phyloP scores from a whole-genome alignment of 352 stramenopile species.

The Pythium aphanidermatum region DNA sequence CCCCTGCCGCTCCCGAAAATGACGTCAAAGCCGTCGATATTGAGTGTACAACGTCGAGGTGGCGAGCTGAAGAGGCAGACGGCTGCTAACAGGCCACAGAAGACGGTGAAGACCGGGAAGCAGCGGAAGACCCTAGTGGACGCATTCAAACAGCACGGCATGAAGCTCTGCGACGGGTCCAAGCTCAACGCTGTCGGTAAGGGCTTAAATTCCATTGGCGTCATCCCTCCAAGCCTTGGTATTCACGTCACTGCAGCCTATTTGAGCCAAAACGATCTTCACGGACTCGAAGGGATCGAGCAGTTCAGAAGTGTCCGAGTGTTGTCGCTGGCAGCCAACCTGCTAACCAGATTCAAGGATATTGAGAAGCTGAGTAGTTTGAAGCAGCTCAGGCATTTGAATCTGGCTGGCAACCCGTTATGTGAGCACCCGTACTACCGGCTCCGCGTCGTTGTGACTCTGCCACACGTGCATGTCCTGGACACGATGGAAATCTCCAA shows the following conservation, averaged over 20 bases:
- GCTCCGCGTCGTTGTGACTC: conserved; percentile 38
- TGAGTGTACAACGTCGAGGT: background rate
- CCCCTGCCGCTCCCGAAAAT: conserved; percentile 10
- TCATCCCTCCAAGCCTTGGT: conserved; percentile 36
- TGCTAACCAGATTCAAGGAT: conserved; percentile 36
- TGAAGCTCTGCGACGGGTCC: conserved; percentile 59
- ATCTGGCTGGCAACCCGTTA: conserved; percentile 68
- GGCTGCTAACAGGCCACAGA: background rate
- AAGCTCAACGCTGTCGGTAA: conserved; percentile 73
- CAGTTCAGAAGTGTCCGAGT: conserved; percentile 58
- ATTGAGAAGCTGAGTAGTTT: conserved; percentile 32
- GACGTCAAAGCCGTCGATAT: background rate
- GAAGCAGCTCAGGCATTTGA: conserved; percentile 48
- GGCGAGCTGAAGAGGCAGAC: background rate
- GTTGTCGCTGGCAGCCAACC: conserved; percentile 60
- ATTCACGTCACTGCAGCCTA: conserved; percentile 55
- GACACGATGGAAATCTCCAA: conserved; percentile 53
- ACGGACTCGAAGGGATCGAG: conserved; percentile 36
- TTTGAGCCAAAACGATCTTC: conserved; percentile 76
- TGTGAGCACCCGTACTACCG: conserved; percentile 72
- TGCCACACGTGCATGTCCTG: conserved; percentile 45
- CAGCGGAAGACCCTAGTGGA: conserved; percentile 47
- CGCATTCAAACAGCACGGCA: conserved; percentile 64
- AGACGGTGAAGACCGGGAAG: background rate
- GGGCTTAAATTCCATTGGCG: conserved; percentile 39